These are phyloP conservation scores for Globisporangium alternatum DNA, from an alignment of 352 stramenopile genomes.

Conservation along the genomic window DNA sequence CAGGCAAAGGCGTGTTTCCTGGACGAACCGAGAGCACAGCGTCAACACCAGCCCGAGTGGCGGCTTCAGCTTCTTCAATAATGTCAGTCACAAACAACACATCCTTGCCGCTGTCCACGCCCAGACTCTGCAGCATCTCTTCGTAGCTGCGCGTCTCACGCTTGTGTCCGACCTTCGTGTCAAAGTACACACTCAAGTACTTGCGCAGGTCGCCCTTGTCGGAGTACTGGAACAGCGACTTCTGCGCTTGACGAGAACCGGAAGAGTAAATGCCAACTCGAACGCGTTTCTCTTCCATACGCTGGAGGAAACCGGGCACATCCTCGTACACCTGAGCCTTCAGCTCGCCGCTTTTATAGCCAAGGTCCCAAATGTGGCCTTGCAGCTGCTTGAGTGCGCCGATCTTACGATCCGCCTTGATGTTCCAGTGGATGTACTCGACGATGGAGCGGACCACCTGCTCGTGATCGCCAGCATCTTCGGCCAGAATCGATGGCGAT, in stretches of 20 bases:
- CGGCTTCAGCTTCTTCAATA: slow-evolving; percentile 81
- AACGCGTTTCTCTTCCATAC: slow-evolving; percentile 67
- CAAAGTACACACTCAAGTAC: slow-evolving; percentile 82
- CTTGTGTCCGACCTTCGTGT: slow-evolving; percentile 84
- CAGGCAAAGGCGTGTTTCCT: slow-evolving; percentile 78
- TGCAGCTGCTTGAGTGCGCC: slow-evolving; percentile 89
- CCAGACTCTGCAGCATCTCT: slow-evolving; percentile 81
- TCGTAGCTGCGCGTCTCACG: slow-evolving; percentile 63
- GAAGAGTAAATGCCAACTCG: slow-evolving; percentile 94
- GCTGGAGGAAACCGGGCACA: slow-evolving; percentile 81
- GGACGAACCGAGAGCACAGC: slow-evolving; percentile 79
- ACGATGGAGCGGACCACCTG: slow-evolving; percentile 35
- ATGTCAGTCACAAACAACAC: slow-evolving; percentile 90
- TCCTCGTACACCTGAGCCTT: slow-evolving; percentile 91
- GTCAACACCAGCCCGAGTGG: slow-evolving; percentile 58
- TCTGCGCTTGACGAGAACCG: slow-evolving; percentile 85
- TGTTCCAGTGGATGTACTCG: slow-evolving; percentile 71
- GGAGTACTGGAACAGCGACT: slow-evolving; percentile 85
- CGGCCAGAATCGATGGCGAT: slow-evolving; percentile 26
- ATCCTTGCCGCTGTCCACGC: slow-evolving; percentile 71
- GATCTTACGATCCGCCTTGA: slow-evolving; percentile 79
- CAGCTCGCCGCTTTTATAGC: slow-evolving; percentile 85
- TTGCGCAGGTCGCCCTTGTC: slow-evolving; percentile 75
- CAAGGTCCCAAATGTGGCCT: slow-evolving; percentile 87
- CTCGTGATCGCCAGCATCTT: slow-evolving; percentile 17